Evolutionary conservation across 2,329 filamentous ascomycete genomes (phyloP).

Genomic region (Arthrobotrys sphaeroides): DNA sequence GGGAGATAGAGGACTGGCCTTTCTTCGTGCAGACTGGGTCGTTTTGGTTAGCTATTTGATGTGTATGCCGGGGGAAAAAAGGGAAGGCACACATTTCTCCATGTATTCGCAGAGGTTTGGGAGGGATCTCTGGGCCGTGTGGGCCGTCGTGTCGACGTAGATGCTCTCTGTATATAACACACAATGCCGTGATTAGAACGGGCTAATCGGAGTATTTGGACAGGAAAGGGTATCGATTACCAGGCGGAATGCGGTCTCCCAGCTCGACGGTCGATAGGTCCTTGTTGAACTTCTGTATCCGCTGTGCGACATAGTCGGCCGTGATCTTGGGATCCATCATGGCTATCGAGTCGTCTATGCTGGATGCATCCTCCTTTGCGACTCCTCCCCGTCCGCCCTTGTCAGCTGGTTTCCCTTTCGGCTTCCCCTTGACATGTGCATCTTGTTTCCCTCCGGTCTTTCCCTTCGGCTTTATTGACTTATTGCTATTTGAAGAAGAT

Average conservation of each 20-base stretch:
- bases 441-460: conserved; percentile 55
- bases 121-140: conserved; percentile 72
- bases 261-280: conserved; percentile 85
- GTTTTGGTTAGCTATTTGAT: conserved; percentile 9
- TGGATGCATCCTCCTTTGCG: conserved; percentile 39
- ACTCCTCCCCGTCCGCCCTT: no score
- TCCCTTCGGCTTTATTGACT: conserved; percentile 1
- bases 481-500: conserved; percentile 3
- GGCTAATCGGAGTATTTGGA: neutral
- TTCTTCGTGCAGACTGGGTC: conserved; percentile 48
- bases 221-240: conserved; percentile 66
- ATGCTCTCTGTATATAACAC: conserved; percentile 68
- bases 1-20: conserved; percentile 61
- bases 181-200: neutral
- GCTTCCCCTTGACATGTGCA: conserved; percentile 26
- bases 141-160: conserved; percentile 82
- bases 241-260: conserved; percentile 80
- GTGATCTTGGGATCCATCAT: conserved; percentile 84
- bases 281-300: conserved; percentile 78
- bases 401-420: conserved; percentile 15
- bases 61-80: neutral
- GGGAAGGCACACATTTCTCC: conserved; percentile 65
- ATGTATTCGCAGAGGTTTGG: conserved; percentile 82
- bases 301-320: conserved; percentile 84
- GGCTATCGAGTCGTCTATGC: conserved; percentile 79